phyloP scores from a whole-genome alignment of 2,329 filamentous ascomycete species.

The Huntiella decipiens region DNA sequence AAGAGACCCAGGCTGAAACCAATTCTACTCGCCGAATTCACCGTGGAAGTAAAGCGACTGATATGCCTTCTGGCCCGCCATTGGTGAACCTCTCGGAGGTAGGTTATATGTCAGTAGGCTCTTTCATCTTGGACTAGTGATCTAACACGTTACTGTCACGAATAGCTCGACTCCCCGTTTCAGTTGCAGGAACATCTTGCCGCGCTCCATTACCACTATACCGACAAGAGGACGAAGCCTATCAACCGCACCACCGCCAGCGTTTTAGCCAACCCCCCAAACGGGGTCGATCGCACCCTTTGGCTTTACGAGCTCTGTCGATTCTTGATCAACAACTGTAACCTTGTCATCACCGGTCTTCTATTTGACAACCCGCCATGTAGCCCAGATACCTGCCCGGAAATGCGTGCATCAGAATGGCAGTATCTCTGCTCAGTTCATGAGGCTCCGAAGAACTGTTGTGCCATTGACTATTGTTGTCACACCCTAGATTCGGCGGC shows the following conservation, averaged over 20 bases:
- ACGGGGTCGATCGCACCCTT: conserved; percentile 64
- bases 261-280: conserved; percentile 60
- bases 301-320: conserved; percentile 98
- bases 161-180: conserved; percentile 85
- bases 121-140: neutral
- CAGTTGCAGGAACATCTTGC: conserved; percentile 95
- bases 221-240: conserved; percentile 44
- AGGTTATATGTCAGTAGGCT: conserved; percentile 14
- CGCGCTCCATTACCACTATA: conserved; percentile 71
- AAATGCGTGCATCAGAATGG: conserved; percentile 98
- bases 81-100: conserved; percentile 73
- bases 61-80: conserved; percentile 85
- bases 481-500: conserved; percentile 97
- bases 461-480: conserved; percentile 97
- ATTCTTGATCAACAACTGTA: conserved; percentile 87
- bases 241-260: conserved; percentile 59
- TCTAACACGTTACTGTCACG: neutral
- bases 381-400: conserved; percentile 73
- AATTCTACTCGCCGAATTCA: conserved; percentile 72
- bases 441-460: conserved; percentile 89
- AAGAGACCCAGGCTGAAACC: conserved; percentile 45
- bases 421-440: conserved; percentile 97
- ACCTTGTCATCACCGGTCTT: conserved; percentile 78
- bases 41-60: conserved; percentile 73
- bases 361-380: conserved; percentile 82